A percentile compares a stretch with the other conserved stretches of the same genome.
Evolutionary conservation across 176 grass and related monocot species (phyloP).

Genomic region (Phragmites australis): DNA sequence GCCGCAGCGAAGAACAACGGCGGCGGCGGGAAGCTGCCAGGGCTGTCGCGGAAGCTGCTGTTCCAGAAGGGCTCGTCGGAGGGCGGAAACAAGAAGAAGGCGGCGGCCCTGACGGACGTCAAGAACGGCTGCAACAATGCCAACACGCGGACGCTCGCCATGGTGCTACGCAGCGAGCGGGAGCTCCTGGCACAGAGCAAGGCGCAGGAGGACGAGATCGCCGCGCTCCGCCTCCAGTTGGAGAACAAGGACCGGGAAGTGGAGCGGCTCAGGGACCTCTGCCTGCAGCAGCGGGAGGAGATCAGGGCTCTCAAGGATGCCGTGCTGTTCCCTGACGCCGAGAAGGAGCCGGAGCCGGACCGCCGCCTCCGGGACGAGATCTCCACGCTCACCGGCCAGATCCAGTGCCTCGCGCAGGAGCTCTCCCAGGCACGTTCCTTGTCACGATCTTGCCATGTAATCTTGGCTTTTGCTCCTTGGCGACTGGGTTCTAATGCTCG

Average conservation of each 20-base stretch:
- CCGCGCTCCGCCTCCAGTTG: conserved; percentile 60
- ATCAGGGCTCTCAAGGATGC: conserved; percentile 83
- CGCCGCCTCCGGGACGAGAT: conserved; percentile 78
- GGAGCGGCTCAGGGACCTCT: conserved; percentile 91
- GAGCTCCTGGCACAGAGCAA: conserved; percentile 87
- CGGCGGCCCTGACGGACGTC: conserved; percentile 69
- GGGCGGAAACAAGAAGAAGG: conserved; percentile 17
- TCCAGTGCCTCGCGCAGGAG: conserved; percentile 86
- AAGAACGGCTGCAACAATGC: conserved; percentile 56
- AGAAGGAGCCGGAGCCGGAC: conserved; percentile 43
- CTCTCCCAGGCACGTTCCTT: conserved; percentile 70
- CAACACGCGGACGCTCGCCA: conserved; percentile 82
- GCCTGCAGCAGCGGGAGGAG: conserved; percentile 90
- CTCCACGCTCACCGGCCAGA: conserved; percentile 74
- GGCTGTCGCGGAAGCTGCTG: conserved; percentile 73
- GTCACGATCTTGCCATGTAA: neutral
- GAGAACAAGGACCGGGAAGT: conserved; percentile 69
- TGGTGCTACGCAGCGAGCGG: conserved; percentile 91
- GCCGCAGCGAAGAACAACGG: neutral
- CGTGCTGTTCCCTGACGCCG: conserved; percentile 72
- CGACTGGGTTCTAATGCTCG: conserved; percentile 13
- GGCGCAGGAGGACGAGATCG: conserved; percentile 81
- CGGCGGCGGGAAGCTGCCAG: conserved; percentile 60
- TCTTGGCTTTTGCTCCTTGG: neutral
- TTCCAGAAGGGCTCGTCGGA: conserved; percentile 61